phyloP scores from a whole-genome alignment of 805 yeast species.

The Saturnispora kantuleensis region DNA sequence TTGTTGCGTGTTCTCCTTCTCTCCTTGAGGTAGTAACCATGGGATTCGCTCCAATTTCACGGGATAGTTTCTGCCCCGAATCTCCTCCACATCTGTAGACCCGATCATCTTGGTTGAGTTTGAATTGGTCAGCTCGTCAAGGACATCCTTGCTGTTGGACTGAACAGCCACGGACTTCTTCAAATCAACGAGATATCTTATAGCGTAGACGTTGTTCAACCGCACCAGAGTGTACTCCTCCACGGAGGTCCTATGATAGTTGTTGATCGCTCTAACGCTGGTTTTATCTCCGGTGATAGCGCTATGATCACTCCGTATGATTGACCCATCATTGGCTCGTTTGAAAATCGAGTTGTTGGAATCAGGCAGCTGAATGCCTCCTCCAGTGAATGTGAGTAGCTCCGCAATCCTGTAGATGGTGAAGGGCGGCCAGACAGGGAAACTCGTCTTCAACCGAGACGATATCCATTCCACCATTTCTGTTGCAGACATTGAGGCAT shows the following conservation, averaged over 20 bases:
- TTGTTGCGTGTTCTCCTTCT: background rate
- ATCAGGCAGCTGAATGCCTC: slow-evolving; percentile 3
- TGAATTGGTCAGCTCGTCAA: background rate
- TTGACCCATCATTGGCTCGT: background rate
- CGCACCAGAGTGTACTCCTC: background rate
- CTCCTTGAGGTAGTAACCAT: background rate
- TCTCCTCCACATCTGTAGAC: background rate
- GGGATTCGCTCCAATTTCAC: slow-evolving; percentile 4
- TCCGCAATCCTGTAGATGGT: slow-evolving; percentile 1
- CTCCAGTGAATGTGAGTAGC: background rate
- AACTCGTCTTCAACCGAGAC: background rate
- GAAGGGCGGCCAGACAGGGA: slow-evolving; percentile 2
- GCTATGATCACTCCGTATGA: background rate
- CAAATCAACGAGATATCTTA: slow-evolving; percentile 2
- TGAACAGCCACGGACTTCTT: slow-evolving; percentile 3
- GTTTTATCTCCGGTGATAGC: slow-evolving; percentile 1
- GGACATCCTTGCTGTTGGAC: background rate
- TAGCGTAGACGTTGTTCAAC: slow-evolving; percentile 5
- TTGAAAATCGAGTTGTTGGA: background rate
- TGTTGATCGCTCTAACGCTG: background rate
- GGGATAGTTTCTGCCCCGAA: background rate
- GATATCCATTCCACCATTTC: background rate
- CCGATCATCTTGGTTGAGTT: slow-evolving; percentile 2
- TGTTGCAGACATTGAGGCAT: background rate
- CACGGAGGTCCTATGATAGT: slow-evolving; percentile 3